Percentiles rank a stretch among this genome's conserved stretches.
Evolutionary conservation across 2,329 filamentous ascomycete species (phyloP).

Genomic region (Fusarium duplospermum): DNA sequence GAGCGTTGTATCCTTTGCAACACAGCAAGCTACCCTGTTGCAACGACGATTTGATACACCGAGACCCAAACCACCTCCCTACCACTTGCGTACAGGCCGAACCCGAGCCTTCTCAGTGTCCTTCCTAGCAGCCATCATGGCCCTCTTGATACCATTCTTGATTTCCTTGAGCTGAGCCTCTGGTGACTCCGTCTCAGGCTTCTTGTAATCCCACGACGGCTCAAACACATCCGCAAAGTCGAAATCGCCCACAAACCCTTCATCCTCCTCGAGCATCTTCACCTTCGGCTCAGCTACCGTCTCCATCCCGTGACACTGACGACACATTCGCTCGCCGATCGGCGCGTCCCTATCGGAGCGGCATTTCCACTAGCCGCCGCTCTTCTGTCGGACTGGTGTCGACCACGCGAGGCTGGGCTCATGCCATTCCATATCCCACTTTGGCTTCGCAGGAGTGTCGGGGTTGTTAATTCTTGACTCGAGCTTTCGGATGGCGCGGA

Average conservation of each 20-base stretch:
- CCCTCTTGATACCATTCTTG: slow-evolving; percentile 14
- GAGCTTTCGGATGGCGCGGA: slow-evolving; percentile 30
- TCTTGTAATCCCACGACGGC: background rate
- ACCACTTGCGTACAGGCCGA: background rate
- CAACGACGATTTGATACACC: background rate
- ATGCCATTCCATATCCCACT: slow-evolving; percentile 41
- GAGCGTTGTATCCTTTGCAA: background rate
- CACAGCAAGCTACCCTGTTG: background rate
- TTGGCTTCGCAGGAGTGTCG: background rate
- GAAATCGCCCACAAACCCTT: slow-evolving; percentile 1
- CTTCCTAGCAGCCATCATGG: slow-evolving; percentile 26
- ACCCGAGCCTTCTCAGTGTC: slow-evolving; percentile 2
- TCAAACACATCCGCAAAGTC: slow-evolving; percentile 23
- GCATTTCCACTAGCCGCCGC: slow-evolving; percentile 46
- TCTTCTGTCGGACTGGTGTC: slow-evolving; percentile 29
- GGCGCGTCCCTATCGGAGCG: slow-evolving; percentile 34
- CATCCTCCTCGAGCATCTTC: background rate
- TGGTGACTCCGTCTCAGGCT: slow-evolving; percentile 1
- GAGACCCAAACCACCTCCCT: background rate
- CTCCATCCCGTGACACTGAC: slow-evolving; percentile 16
- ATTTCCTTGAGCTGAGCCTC: slow-evolving; percentile 20
- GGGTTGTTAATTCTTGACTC: slow-evolving; percentile 18
- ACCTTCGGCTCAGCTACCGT: background rate
- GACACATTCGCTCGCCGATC: slow-evolving; percentile 28
- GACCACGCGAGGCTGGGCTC: slow-evolving; percentile 26